Evolutionary conservation across 2,329 filamentous ascomycete species (phyloP).

Genomic region (Neodidymelliopsis sp.): DNA sequence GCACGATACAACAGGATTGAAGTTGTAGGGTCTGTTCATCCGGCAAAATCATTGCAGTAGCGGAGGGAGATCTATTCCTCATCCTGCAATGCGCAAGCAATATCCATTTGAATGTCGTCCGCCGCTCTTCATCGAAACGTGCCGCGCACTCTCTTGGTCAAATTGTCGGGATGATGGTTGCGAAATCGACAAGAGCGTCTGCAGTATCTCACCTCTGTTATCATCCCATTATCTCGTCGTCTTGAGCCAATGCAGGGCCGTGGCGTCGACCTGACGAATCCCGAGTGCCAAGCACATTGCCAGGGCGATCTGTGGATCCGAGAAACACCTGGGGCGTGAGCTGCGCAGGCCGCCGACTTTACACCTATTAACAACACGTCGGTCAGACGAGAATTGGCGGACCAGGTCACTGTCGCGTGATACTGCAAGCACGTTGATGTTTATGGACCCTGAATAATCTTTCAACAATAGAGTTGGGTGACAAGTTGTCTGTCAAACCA

Average conservation of each 20-base stretch:
- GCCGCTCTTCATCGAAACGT: background rate
- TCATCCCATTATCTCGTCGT: slow-evolving; percentile 1
- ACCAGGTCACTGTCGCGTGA: background rate
- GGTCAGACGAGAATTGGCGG: background rate
- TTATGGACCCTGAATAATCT: slow-evolving; percentile 4
- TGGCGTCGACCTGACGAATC: slow-evolving; percentile 8
- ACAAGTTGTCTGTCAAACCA: slow-evolving; percentile 18
- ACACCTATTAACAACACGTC: slow-evolving; percentile 5
- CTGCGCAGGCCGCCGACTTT: slow-evolving; percentile 12
- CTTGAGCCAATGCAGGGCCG: slow-evolving; percentile 8
- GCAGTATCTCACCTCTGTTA: slow-evolving; percentile 1
- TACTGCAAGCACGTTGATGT: background rate
- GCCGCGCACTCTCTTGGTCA: background rate
- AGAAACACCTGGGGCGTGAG: slow-evolving; percentile 15
- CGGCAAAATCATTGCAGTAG: slow-evolving; percentile 11
- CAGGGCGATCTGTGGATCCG: slow-evolving; percentile 23
- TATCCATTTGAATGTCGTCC: background rate
- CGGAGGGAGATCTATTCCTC: slow-evolving; percentile 9
- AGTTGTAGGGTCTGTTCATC: slow-evolving; percentile 10
- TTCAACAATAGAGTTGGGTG: slow-evolving; percentile 10
- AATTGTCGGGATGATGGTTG: background rate
- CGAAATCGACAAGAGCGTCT: background rate
- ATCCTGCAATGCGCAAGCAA: background rate
- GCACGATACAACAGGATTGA: slow-evolving; percentile 6
- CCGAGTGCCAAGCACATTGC: slow-evolving; percentile 14